Percentiles rank a stretch among this genome's conserved stretches.
phyloP scores from a whole-genome alignment of 2,329 filamentous ascomycete species.

The Mycosphaerella arachidis region DNA sequence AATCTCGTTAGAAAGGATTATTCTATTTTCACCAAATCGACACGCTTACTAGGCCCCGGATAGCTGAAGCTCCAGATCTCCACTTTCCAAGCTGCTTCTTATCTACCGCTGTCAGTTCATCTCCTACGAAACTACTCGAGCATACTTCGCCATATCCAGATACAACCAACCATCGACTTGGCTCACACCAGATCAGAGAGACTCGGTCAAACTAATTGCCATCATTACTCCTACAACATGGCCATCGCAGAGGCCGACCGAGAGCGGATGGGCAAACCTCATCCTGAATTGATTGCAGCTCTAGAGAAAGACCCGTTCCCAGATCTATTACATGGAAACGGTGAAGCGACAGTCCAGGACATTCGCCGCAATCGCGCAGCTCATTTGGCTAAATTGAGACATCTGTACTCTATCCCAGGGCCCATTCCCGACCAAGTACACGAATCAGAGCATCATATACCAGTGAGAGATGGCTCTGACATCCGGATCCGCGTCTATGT shows the following conservation, averaged over 20 bases:
- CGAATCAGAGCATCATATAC: slow-evolving; percentile 8
- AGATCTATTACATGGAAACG: neutral
- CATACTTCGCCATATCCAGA: neutral
- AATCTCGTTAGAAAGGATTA: too few relatives aligned
- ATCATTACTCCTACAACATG: neutral
- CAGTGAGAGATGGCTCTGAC: slow-evolving; percentile 13
- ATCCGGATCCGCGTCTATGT: slow-evolving; percentile 17
- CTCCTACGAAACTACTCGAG: too few relatives aligned
- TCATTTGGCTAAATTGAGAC: slow-evolving; percentile 1
- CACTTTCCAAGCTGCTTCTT: neutral
- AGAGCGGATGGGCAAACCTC: neutral
- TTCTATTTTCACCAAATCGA: too few relatives aligned
- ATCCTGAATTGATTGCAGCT: neutral
- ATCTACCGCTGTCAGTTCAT: neutral
- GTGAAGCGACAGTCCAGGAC: neutral
- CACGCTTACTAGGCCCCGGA: neutral
- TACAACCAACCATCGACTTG: neutral
- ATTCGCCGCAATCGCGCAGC: neutral
- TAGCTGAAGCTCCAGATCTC: neutral
- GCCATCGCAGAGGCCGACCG: neutral
- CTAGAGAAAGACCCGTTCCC: neutral
- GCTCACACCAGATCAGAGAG: neutral
- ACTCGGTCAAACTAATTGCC: neutral
- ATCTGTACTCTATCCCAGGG: slow-evolving; percentile 22
- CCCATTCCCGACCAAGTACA: slow-evolving; percentile 18